phyloP scores from a whole-genome alignment of 371 early-diverging fungal genomes.

The Mucor plumbeus region DNA sequence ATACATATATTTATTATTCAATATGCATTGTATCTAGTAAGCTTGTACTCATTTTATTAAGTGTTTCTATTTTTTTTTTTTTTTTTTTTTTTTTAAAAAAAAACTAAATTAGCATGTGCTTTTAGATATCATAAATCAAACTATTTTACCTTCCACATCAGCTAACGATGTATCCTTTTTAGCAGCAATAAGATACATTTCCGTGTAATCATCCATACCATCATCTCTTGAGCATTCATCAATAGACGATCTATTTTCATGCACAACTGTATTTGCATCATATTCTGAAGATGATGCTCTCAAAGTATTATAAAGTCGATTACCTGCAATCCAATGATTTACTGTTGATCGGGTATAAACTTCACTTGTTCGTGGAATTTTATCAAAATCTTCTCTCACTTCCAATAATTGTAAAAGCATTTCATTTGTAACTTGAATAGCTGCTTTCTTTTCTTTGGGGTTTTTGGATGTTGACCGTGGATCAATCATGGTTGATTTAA shows the following conservation, averaged over 20 bases:
- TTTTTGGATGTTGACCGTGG: slow-evolving; percentile 12
- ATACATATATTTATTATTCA: slow-evolving; percentile 21
- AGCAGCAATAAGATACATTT: slow-evolving; percentile 65
- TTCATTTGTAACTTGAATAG: slow-evolving; percentile 41
- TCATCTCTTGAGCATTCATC: slow-evolving; percentile 19
- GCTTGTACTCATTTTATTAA: slow-evolving; percentile 37
- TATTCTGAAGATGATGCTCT: slow-evolving; percentile 10
- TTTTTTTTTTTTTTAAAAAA: no score
- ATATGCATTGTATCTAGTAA: slow-evolving; percentile 39
- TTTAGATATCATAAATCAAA: background rate
- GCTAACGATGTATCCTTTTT: slow-evolving; percentile 66
- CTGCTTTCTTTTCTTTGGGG: slow-evolving; percentile 26
- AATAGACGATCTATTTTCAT: slow-evolving; percentile 18
- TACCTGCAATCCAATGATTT: slow-evolving; percentile 68
- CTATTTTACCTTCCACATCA: slow-evolving; percentile 58
- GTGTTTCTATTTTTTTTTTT: slow-evolving; percentile 42
- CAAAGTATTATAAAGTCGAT: slow-evolving; percentile 46
- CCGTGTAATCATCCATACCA: slow-evolving; percentile 36
- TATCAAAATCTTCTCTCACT: slow-evolving; percentile 61
- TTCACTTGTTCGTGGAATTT: slow-evolving; percentile 57
- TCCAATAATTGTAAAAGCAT: slow-evolving; percentile 56
- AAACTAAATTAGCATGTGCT: background rate
- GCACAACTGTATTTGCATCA: slow-evolving; percentile 4
- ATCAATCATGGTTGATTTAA: slow-evolving; percentile 46
- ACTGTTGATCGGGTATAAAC: slow-evolving; percentile 65